Percentiles rank a stretch among this genome's conserved stretches.
Evolutionary conservation across 176 grass and related monocot species (phyloP).

Genomic region (Aechmea fasciata): DNA sequence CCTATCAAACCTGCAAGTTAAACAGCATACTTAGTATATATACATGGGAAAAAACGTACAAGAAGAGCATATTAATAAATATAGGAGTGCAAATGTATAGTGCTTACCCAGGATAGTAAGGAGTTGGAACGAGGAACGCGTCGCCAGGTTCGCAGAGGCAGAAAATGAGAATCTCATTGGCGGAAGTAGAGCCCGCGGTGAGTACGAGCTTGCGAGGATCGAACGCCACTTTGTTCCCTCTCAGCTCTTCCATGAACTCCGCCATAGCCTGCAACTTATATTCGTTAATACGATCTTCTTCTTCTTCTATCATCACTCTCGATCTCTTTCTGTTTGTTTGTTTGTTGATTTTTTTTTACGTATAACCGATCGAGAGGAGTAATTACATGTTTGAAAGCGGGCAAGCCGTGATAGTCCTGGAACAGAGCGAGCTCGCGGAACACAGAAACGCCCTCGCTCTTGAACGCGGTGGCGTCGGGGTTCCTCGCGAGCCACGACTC

Average conservation of each 20-base stretch:
- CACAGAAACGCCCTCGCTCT: conserved; percentile 36
- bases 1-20: conserved; percentile 62
- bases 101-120: conserved; percentile 84
- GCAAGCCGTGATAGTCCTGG: conserved; percentile 93
- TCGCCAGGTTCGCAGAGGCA: conserved; percentile 77
- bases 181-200: conserved; percentile 83
- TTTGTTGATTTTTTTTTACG: not conserved
- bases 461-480: conserved; percentile 57
- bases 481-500: conserved; percentile 67
- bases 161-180: conserved; percentile 87
- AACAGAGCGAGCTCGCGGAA: conserved; percentile 95
- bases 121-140: conserved; percentile 85
- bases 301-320: too few relatives aligned
- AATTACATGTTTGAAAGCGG: conserved; percentile 76
- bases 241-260: conserved; percentile 64
- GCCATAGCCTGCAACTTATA: conserved; percentile 47
- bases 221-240: conserved; percentile 43
- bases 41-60: too few relatives aligned
- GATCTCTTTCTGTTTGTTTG: not conserved
- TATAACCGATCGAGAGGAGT: not conserved
- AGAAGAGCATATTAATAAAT: not conserved
- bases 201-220: conserved; percentile 75
- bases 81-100: not conserved
- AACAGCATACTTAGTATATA: too few relatives aligned
- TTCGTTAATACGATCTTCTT: not conserved